Evolutionary conservation across 2,329 filamentous ascomycete species (phyloP).

Genomic region (Cladophialophora bantiana): DNA sequence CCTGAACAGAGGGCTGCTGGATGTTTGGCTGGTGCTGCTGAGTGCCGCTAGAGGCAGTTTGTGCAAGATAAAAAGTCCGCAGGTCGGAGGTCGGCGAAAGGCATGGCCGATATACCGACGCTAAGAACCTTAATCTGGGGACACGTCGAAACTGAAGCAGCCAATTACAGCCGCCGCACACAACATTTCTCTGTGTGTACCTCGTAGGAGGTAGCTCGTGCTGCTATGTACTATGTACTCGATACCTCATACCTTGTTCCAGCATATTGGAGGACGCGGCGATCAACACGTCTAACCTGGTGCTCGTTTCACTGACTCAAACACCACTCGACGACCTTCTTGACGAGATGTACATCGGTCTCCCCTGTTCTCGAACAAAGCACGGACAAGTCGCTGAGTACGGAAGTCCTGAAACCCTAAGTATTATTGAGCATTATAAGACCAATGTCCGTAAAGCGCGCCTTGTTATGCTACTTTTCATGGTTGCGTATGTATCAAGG

Average conservation of each 20-base stretch:
- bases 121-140: constrained; percentile 4
- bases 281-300: constrained; percentile 13
- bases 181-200: constrained; percentile 1
- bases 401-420: not conserved
- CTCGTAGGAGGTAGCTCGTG: not conserved
- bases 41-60: not conserved
- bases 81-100: constrained; percentile 20
- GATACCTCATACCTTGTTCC: constrained; percentile 7
- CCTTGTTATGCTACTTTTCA: not conserved
- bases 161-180: constrained; percentile 21
- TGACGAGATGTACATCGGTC: not conserved
- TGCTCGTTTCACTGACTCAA: constrained; percentile 20
- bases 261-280: constrained; percentile 5
- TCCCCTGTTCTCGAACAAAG: constrained; percentile 1
- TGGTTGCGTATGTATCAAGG: not conserved
- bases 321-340: not conserved
- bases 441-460: not conserved
- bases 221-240: not conserved
- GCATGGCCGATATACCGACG: constrained; percentile 14
- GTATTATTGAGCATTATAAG: too few species aligned
- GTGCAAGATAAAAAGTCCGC: constrained; percentile 12
- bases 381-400: not conserved
- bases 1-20: not conserved
- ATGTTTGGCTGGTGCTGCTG: constrained; percentile 13
- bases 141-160: not conserved